phyloP scores from a whole-genome alignment of 2,329 filamentous ascomycete genomes.

The Trichoderma aggressivum region DNA sequence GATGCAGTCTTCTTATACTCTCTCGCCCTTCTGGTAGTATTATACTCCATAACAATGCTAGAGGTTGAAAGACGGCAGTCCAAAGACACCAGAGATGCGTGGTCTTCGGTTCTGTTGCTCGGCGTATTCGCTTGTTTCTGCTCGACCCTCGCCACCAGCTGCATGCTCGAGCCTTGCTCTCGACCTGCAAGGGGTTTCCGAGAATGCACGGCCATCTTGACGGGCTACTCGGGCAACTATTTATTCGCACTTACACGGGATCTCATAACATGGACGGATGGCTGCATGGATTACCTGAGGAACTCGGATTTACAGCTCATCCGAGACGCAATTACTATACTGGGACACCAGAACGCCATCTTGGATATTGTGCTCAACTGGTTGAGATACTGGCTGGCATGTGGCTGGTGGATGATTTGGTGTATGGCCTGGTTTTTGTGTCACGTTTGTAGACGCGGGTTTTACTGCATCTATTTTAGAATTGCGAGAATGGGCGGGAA shows the following conservation, averaged over 20 bases:
- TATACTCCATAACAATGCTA: neutral
- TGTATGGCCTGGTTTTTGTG: neutral
- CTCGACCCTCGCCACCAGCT: neutral
- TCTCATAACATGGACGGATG: neutral
- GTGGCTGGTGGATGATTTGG: neutral
- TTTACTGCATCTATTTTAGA: too few species aligned
- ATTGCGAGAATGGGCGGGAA: too few species aligned
- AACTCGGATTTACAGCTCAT: neutral
- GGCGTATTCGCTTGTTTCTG: neutral
- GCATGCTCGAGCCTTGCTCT: neutral
- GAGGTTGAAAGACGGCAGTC: too few species aligned
- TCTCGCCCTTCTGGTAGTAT: neutral
- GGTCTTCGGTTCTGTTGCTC: too few species aligned
- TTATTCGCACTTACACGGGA: neutral
- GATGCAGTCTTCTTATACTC: neutral
- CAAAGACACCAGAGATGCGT: too few species aligned
- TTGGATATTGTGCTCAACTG: too few species aligned
- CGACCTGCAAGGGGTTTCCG: neutral
- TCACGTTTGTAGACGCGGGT: too few species aligned
- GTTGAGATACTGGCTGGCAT: neutral
- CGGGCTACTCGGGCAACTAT: neutral
- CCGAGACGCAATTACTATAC: too few species aligned
- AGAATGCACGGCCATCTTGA: neutral
- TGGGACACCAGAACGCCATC: too few species aligned
- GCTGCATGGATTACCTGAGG: neutral